Conservation (phyloP, 2,329 filamentous ascomycete species). For the Sporothrix luriei region DNA sequence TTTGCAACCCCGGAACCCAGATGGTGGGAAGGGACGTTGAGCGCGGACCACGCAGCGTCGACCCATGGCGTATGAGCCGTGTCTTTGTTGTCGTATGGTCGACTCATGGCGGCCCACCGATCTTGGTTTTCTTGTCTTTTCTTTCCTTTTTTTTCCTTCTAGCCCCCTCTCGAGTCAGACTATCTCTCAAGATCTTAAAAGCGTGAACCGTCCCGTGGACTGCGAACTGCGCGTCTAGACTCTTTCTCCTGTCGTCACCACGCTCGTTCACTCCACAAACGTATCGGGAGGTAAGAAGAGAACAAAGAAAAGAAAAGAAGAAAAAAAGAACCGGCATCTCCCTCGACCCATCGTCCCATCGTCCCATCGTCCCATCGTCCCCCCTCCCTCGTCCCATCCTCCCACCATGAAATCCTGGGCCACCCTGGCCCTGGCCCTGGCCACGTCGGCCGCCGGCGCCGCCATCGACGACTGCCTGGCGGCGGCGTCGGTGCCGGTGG, state of each 20-base stretch:
- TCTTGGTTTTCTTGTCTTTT: too few relatives aligned
- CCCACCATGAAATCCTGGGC: not conserved
- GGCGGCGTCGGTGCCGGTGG: constrained; percentile 39
- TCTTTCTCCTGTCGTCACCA: not conserved
- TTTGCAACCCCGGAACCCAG: not conserved
- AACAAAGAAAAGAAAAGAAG: too few relatives aligned
- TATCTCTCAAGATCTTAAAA: too few relatives aligned
- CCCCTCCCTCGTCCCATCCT: too few relatives aligned
- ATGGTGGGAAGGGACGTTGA: not conserved
- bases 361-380: too few relatives aligned
- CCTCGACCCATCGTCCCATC: too few relatives aligned
- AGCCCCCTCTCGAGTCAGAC: too few relatives aligned
- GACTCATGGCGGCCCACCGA: too few relatives aligned
- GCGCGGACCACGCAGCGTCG: not conserved
- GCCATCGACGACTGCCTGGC: constrained; percentile 41
- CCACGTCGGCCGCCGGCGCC: constrained; percentile 29
- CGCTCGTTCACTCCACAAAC: not conserved
- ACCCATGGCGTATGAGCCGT: not conserved
- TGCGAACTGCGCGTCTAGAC: not conserved
- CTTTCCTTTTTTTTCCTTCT: not conserved
- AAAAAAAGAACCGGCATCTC: too few relatives aligned
- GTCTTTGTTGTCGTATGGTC: not conserved
- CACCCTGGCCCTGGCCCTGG: constrained; percentile 8
- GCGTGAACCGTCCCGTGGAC: not conserved
- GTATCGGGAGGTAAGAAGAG: too few relatives aligned